These are phyloP conservation scores for Cordyceps javanica DNA, from an alignment of 2,329 filamentous ascomycete species.

Conservation along the genomic window DNA sequence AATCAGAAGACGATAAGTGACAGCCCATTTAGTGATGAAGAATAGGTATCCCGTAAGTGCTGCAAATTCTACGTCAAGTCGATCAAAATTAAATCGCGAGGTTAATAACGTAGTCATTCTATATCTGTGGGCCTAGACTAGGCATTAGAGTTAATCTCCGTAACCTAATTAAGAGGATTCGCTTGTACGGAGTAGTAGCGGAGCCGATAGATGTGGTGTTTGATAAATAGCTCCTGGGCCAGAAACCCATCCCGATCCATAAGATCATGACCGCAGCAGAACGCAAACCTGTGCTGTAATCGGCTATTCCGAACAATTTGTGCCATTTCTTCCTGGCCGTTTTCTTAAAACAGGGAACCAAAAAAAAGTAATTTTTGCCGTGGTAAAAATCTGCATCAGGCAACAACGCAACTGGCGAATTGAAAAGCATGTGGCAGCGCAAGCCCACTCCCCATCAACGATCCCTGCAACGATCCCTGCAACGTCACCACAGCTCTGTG, in stretches of 20 bases:
- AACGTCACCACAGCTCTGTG: background rate
- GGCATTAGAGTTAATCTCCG: background rate
- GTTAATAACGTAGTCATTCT: background rate
- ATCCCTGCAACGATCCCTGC: too few relatives aligned
- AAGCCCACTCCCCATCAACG: too few relatives aligned
- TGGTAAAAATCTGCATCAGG: too few relatives aligned
- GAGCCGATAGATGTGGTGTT: background rate
- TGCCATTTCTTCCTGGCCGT: too few relatives aligned
- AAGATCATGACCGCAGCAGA: too few relatives aligned
- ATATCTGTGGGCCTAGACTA: background rate
- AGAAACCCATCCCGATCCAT: too few relatives aligned
- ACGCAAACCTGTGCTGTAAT: too few relatives aligned
- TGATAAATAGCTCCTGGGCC: constrained; percentile 13
- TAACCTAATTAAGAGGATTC: background rate
- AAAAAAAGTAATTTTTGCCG: too few relatives aligned
- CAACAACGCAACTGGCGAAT: too few relatives aligned
- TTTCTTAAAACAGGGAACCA: too few relatives aligned
- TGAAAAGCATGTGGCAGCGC: too few relatives aligned
- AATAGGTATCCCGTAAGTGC: background rate
- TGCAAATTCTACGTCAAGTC: background rate
- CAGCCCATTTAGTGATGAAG: background rate
- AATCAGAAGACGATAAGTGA: background rate
- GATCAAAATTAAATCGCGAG: background rate
- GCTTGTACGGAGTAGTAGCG: background rate
- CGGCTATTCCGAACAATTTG: too few relatives aligned